Conservation (phyloP, 306 rosid species). For the Vigna mungo region DNA sequence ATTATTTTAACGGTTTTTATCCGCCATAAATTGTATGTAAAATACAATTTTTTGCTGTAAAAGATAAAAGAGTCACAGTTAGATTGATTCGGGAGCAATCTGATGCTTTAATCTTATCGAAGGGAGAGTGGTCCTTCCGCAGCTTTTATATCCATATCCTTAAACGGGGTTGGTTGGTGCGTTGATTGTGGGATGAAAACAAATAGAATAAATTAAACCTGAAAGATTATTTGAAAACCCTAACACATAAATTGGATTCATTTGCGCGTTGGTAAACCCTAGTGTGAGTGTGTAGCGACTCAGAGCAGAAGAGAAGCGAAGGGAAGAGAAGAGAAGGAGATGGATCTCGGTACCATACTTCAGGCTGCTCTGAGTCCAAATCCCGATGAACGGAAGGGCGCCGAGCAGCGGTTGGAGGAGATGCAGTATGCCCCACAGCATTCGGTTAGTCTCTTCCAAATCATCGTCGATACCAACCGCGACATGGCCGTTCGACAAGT, state of each 20-base stretch:
- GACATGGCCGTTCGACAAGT: conserved; percentile 82
- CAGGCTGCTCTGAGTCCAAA: conserved; percentile 77
- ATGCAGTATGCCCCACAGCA: conserved; percentile 84
- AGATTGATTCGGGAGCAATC: no score
- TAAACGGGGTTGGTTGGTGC: no score
- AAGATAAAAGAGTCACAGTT: no score
- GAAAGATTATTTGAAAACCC: not conserved
- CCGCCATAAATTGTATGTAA: no score
- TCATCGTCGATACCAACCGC: conserved; percentile 67
- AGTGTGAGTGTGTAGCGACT: not conserved
- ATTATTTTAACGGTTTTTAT: no score
- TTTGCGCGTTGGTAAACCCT: not conserved
- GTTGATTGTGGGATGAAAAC: no score
- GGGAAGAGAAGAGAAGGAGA: not conserved
- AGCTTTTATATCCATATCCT: no score
- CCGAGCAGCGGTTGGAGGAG: conserved; percentile 75
- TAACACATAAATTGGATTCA: not conserved
- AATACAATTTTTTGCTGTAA: no score
- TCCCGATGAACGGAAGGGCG: conserved; percentile 82
- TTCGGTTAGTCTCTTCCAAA: conserved; percentile 76
- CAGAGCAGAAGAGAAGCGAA: not conserved
- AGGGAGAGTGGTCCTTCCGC: no score
- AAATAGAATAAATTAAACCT: no score
- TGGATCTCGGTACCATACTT: conserved; percentile 56
- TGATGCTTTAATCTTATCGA: no score